Percentiles rank a stretch among this genome's conserved stretches.
Evolutionary conservation across 257 asterid genomes (phyloP).

Genomic region (Ajuga chamaepitys): DNA sequence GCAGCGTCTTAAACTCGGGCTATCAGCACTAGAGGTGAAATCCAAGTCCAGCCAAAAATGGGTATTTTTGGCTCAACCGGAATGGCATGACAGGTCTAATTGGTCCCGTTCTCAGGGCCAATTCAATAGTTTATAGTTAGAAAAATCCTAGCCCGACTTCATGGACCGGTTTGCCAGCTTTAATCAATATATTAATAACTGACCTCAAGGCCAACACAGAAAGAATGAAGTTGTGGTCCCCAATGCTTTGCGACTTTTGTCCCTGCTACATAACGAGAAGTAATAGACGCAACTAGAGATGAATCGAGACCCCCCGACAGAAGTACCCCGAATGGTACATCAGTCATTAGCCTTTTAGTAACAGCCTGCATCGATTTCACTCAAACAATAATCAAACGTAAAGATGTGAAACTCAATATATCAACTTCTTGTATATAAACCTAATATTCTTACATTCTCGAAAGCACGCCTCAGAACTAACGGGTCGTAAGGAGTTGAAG

Average conservation of each 20-base stretch:
- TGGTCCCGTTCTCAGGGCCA: no score
- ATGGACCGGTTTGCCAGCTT: no score
- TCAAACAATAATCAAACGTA: neutral
- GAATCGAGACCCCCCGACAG: conserved; percentile 98
- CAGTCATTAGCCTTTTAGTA: conserved; percentile 88
- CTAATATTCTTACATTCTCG: conserved; percentile 50
- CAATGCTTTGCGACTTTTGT: conserved; percentile 84
- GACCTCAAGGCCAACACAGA: conserved; percentile 98
- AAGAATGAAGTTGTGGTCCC: conserved; percentile 96
- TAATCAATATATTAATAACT: neutral
- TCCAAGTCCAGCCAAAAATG: no score
- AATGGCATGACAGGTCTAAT: no score
- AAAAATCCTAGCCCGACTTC: no score
- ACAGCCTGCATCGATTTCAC: conserved; percentile 59
- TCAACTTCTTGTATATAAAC: neutral
- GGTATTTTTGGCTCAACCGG: no score
- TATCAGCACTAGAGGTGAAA: no score
- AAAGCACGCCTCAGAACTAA: conserved; percentile 71
- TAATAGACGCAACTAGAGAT: conserved; percentile 80
- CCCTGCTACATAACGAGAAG: conserved; percentile 83
- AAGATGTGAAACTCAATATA: neutral
- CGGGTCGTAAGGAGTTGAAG: conserved; percentile 86
- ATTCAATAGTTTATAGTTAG: no score
- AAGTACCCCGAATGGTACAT: conserved; percentile 96
- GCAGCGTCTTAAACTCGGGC: neutral